These are phyloP conservation scores for Calonectria pseudoturangicola DNA, from an alignment of 2,329 filamentous ascomycete genomes.

Conservation along the genomic window DNA sequence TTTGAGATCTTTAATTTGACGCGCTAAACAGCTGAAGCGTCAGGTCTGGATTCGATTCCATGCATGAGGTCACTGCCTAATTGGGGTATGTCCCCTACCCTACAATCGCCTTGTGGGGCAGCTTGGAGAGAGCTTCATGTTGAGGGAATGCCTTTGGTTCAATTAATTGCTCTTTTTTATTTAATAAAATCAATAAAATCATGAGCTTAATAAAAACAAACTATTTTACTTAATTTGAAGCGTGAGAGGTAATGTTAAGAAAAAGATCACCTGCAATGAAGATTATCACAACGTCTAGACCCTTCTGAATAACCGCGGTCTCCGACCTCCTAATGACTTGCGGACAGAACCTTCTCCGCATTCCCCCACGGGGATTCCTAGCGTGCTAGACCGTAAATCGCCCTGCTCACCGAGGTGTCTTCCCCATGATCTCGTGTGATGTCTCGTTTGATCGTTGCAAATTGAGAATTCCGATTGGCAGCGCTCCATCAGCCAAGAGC, in stretches of 20 bases:
- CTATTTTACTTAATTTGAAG: no score
- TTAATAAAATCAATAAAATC: no score
- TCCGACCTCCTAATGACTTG: no score
- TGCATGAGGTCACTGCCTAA: background rate
- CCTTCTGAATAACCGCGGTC: background rate
- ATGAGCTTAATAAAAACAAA: no score
- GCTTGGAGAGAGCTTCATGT: no score
- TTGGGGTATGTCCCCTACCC: background rate
- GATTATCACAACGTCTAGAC: background rate
- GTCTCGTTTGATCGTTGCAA: no score
- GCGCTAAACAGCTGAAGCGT: background rate
- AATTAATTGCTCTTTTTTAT: no score
- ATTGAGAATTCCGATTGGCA: background rate
- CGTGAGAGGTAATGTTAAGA: no score
- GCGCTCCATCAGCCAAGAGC: no score
- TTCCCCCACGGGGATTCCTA: conserved; percentile 5
- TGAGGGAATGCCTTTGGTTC: no score
- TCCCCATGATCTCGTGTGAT: background rate
- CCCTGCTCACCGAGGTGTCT: background rate
- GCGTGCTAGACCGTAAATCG: background rate
- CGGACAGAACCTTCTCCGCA: background rate
- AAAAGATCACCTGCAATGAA: no score
- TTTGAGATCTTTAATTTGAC: background rate
- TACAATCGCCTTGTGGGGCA: background rate
- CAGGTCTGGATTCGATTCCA: background rate